phyloP scores from a whole-genome alignment of 257 asterid genomes.

The Primulina tabacum region DNA sequence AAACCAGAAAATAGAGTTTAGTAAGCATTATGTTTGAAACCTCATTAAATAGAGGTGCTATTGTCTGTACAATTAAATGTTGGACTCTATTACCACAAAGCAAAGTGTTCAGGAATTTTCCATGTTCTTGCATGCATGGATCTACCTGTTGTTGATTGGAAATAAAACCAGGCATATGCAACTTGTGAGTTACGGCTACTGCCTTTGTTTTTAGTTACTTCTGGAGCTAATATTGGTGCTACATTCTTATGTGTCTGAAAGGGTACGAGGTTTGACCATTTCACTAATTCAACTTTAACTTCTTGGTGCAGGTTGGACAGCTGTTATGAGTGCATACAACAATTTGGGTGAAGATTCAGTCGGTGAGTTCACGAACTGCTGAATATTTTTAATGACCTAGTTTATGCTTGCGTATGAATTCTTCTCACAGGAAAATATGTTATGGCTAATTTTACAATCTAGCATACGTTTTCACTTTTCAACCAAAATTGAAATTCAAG shows the following conservation, averaged over 20 bases:
- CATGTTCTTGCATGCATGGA: conserved; percentile 7
- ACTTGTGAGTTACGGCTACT: neutral
- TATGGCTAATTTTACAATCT: conserved; percentile 9
- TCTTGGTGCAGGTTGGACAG: conserved; percentile 70
- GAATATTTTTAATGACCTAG: too few relatives aligned
- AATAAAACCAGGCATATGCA: conserved; percentile 2
- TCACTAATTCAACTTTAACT: conserved; percentile 4
- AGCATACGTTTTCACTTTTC: neutral
- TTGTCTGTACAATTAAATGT: neutral
- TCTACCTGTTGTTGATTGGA: too few relatives aligned
- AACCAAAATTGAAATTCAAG: conserved; percentile 1
- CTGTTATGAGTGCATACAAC: conserved; percentile 64
- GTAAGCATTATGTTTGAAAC: neutral
- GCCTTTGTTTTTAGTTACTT: conserved; percentile 1
- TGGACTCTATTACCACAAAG: neutral
- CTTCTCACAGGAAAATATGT: conserved; percentile 13
- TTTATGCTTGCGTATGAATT: conserved; percentile 14
- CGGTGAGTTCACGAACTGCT: conserved; percentile 48
- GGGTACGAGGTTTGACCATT: conserved; percentile 17
- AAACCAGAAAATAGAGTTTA: neutral
- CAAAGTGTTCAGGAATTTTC: neutral
- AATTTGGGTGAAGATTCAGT: conserved; percentile 72
- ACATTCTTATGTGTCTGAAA: conserved; percentile 6
- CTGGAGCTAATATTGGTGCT: conserved; percentile 2
- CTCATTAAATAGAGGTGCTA: neutral